These are phyloP conservation scores for Mortierella antarctica DNA, from an alignment of 192 early-diverging fungal species.

Conservation along the genomic window DNA sequence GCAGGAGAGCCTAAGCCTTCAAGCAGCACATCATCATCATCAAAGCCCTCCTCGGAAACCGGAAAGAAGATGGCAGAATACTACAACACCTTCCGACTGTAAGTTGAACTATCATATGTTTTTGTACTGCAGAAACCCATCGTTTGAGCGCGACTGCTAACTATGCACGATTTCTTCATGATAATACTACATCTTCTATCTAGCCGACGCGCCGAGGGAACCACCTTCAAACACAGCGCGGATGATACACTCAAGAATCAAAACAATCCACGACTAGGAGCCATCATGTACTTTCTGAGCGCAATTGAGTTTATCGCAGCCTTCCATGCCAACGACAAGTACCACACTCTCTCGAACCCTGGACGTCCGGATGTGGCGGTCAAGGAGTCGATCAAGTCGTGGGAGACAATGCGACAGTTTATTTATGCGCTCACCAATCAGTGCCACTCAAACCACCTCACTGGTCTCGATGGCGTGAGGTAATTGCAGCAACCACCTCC, in stretches of 20 bases:
- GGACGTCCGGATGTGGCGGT: constrained; percentile 36
- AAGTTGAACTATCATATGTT: constrained; percentile 7
- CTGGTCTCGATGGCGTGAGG: constrained; percentile 46
- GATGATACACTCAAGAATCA: constrained; percentile 35
- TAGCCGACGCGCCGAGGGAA: constrained; percentile 37
- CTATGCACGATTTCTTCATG: not conserved
- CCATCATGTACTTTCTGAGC: constrained; percentile 45
- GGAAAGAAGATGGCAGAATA: constrained; percentile 35
- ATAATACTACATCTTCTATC: not conserved
- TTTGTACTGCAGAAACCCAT: not conserved
- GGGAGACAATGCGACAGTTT: constrained; percentile 55
- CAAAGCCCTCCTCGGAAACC: constrained; percentile 17
- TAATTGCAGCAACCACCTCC: not conserved
- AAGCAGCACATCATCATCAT: constrained; percentile 2
- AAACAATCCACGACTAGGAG: constrained; percentile 25
- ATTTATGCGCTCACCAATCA: constrained; percentile 44
- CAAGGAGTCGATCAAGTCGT: constrained; percentile 38
- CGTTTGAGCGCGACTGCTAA: not conserved
- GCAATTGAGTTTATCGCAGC: constrained; percentile 49
- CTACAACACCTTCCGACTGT: constrained; percentile 31
- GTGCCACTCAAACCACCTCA: constrained; percentile 34
- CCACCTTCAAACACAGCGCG: constrained; percentile 32
- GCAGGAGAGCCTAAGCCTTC: constrained; percentile 23
- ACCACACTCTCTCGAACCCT: constrained; percentile 34
- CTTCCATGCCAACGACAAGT: constrained; percentile 49